phyloP scores from a whole-genome alignment of 2,329 filamentous ascomycete genomes.

The Botrytis fabae region DNA sequence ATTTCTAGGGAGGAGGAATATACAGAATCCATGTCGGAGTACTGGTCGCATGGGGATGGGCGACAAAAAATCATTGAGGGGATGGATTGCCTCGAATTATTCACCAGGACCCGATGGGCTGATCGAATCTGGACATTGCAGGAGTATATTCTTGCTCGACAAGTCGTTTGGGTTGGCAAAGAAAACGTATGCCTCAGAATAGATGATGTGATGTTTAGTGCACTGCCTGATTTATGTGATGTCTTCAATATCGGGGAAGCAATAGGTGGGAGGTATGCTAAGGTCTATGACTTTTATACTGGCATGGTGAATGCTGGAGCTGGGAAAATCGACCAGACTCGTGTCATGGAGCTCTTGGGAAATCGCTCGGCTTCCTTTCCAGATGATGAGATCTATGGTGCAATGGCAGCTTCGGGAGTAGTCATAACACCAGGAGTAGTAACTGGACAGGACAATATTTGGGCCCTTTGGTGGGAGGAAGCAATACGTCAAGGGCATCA shows the following conservation, averaged over 20 bases:
- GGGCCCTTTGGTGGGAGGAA: conserved; percentile 20
- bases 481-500: conserved; percentile 16
- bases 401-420: conserved; percentile 22
- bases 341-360: conserved; percentile 21
- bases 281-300: conserved; percentile 13
- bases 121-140: conserved; percentile 24
- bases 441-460: conserved; percentile 9
- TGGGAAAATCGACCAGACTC: conserved; percentile 14
- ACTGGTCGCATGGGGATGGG: conserved; percentile 11
- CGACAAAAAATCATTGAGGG: conserved; percentile 19
- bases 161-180: conserved; percentile 20
- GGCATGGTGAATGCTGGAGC: conserved; percentile 19
- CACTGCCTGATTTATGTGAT: conserved; percentile 11
- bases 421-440: conserved; percentile 8
- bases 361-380: conserved; percentile 20
- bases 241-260: not conserved
- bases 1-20: conserved; percentile 5
- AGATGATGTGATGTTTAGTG: not conserved
- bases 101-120: conserved; percentile 18
- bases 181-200: not conserved
- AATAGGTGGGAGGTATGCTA: conserved; percentile 10
- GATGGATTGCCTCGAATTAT: conserved; percentile 21
- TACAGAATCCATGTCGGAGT: not conserved
- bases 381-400: conserved; percentile 20
- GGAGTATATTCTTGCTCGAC: conserved; percentile 18